Evolutionary conservation across 2,329 filamentous ascomycete genomes (phyloP), one percentile per base, ranked within the genome.

Genomic region (Xylariaceae sp.): DNA sequence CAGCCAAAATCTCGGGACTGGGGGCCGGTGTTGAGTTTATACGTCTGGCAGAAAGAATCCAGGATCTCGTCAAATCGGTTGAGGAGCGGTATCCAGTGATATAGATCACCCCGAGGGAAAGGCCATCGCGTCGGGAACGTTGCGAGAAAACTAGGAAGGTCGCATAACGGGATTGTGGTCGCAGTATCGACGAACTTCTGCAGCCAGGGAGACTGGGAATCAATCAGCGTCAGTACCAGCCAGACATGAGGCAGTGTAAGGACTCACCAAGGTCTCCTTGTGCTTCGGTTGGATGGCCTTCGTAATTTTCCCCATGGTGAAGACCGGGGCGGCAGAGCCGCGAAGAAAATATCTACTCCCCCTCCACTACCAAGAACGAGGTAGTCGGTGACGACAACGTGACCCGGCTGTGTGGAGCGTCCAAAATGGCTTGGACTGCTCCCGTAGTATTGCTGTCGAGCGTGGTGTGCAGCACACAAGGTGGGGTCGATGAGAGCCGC

Each of bases 1-100:
- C 72, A 73, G 40, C 69, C 70, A 50, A 96, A 94, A 18, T 85
- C 76, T 46, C 78, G 74, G 29, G 69, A 75, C 60, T 98, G 93
- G 2, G 88, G 87, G 1, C 86, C 87, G 38, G 82, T 73, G 40
- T 77, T 76, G 36, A 98, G 68, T 41, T 77, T 77, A 63, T 98
- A 98, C 44, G 77, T 80, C 36, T 75, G 70, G 58, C 80, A 87
- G 57, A 94, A 88, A 24, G 77, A 68, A 49, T 94, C 86, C 25
- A 98, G 67, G 44, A 96, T 79, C 52, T 75, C 77, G 60, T 98
- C 92, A 60, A 98, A 96, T 37, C 88, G 81, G 59, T 98, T 94
- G 39, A 98, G 65, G 16, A 94, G 73, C 18, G 85, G 81, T 46
- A 98, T 95, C 93, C 93, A 98, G 68, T 98, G 90, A 57, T 96